Conservation (phyloP, 2,329 filamentous ascomycete genomes). For the Coleophoma crateriformis region DNA sequence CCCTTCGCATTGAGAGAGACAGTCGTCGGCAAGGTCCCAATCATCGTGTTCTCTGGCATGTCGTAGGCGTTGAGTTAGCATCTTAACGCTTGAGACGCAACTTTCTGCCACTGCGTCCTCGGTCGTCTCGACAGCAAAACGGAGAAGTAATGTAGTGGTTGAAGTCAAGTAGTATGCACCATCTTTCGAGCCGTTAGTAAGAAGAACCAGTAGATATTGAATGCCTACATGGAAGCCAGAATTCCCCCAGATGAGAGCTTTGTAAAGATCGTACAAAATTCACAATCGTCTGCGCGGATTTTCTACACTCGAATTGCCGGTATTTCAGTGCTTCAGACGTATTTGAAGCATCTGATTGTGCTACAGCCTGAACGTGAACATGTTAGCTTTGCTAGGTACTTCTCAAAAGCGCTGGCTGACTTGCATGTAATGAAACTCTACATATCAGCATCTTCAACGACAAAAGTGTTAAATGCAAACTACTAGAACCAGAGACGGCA, state of each 20-base stretch:
- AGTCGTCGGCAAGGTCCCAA: conserved; percentile 18
- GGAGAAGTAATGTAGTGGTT: conserved; percentile 14
- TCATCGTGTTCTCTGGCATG: conserved; percentile 17
- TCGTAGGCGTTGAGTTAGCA: conserved; percentile 8
- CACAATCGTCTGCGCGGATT: conserved; percentile 19
- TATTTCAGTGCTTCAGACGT: conserved; percentile 7
- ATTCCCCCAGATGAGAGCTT: conserved; percentile 16
- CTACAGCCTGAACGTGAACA: not conserved
- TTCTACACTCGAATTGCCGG: conserved; percentile 14
- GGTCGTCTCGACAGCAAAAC: conserved; percentile 14
- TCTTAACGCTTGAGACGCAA: conserved; percentile 5
- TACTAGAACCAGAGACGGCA: conserved; percentile 9
- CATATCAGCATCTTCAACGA: conserved; percentile 13
- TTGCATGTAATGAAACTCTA: conserved; percentile 12
- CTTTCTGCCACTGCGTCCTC: conserved; percentile 3
- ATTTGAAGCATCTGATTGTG: conserved; percentile 3
- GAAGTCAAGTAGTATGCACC: conserved; percentile 25
- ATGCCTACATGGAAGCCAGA: conserved; percentile 24
- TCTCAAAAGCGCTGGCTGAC: not conserved
- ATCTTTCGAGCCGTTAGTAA: conserved; percentile 9
- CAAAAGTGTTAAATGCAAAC: conserved; percentile 8
- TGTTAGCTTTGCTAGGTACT: not conserved
- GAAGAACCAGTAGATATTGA: not conserved
- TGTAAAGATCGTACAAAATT: conserved; percentile 17
- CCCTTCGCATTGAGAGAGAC: conserved; percentile 28